Evolutionary conservation across 176 grass and related monocot genomes (phyloP), one percentile per base, ranked within the genome.

Genomic region (Oryza longistaminata): DNA sequence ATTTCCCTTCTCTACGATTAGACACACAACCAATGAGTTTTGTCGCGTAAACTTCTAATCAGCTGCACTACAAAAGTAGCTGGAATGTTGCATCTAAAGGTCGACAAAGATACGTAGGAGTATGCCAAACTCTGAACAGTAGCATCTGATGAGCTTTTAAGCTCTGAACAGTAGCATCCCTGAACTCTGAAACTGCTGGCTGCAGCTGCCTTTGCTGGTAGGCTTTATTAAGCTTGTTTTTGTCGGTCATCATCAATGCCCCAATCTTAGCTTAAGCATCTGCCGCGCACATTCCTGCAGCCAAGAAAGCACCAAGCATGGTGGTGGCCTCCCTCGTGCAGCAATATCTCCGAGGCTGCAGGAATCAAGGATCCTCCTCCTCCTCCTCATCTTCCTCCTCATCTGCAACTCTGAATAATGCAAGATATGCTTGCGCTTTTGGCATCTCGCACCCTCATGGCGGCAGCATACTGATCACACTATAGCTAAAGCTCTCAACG

Each of bases 271-370:
- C 19, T 42, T 6, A 37, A 37, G 34, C 37, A 71, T 19, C 69
- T 43, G 69, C 37, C 6, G 69, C 69, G 21, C 39, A 71, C 37
- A 44, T 71, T 71, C 39, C 71, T 74, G 43, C 71, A 58, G 53
- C 53, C 53, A 58, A 58, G 17, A 17, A 58, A 58, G 53, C 17
- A 58, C 17, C 35, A 37, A 17, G 50, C 15, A 37, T 37, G 39
- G 3, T 11, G 49, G 48, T 61, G 50, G 31, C 67, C 67, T 60
- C 48, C 67, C 67, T 60, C 48, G n/a, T 58, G 34, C 67, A 69
- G 65, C 52, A 71, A 43, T 21, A 43, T 21, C 52, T 79, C 77
- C 77, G 66, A 79, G 62, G 77, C 62, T 64, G 44, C 62, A 21
- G 62, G 39, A 8, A 40, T 40, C 39, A 40, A 40, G 39, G 77